phyloP scores from a whole-genome alignment of 2,329 filamentous ascomycete genomes.

The Cladorrhinum sp. region DNA sequence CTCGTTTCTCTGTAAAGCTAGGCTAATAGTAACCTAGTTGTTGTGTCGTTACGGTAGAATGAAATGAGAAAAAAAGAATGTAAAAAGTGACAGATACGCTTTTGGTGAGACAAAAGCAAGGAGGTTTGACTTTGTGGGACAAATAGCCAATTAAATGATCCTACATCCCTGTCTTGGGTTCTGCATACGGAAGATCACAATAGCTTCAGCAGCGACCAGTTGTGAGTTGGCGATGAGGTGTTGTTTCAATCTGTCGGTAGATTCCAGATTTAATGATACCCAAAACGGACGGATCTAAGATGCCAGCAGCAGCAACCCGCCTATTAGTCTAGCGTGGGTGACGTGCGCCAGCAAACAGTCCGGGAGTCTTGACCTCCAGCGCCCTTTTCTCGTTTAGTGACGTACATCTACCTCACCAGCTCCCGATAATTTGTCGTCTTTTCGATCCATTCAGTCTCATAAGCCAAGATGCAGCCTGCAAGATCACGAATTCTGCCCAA shows the following conservation, averaged over 20 bases:
- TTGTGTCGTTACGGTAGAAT: not conserved
- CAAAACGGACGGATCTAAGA: not conserved
- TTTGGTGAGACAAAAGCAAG: not conserved
- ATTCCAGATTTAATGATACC: not conserved
- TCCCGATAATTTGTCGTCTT: not conserved
- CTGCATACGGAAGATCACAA: not conserved
- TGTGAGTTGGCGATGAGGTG: not conserved
- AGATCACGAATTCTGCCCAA: not conserved
- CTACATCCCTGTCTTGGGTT: not conserved
- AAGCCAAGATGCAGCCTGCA: not conserved
- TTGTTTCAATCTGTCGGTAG: not conserved
- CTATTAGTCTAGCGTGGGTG: not conserved
- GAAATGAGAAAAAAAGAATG: not conserved
- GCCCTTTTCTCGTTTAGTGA: too few relatives aligned
- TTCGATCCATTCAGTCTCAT: not conserved
- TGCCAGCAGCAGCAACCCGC: not conserved
- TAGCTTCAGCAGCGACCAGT: not conserved
- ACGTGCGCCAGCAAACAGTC: not conserved
- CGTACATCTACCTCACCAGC: not conserved
- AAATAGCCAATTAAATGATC: not conserved
- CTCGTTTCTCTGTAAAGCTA: not conserved
- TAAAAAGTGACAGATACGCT: not conserved
- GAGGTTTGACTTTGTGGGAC: not conserved
- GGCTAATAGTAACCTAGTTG: not conserved
- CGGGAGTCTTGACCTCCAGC: not conserved